A percentile compares a stretch with the other conserved stretches of the same genome.
Conservation (phyloP, 1,284 basidiomycete genomes). For the Sphaerobolus stellatus region DNA sequence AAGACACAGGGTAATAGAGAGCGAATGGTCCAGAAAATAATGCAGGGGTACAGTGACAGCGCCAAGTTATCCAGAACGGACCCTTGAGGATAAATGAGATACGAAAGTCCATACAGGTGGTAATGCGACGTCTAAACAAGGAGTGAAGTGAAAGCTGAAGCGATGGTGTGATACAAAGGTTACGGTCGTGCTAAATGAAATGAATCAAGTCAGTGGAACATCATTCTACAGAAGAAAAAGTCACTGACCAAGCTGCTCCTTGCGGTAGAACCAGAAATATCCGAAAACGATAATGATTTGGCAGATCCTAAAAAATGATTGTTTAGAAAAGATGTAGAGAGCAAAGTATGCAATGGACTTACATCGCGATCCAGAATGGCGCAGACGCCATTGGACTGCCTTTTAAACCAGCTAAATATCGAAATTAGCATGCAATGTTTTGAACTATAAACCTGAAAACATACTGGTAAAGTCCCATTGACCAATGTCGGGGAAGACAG, state of each 20-base stretch:
- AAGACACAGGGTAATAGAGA: no score
- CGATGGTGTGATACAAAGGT: no score
- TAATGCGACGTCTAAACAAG: not conserved
- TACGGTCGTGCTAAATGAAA: slow-evolving; percentile 5
- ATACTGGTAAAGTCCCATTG: slow-evolving; percentile 79
- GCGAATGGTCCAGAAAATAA: no score
- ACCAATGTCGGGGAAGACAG: slow-evolving; percentile 89
- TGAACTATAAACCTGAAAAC: slow-evolving; percentile 17
- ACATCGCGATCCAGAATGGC: slow-evolving; percentile 85
- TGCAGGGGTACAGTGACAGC: no score
- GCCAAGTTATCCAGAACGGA: no score
- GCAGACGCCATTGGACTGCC: slow-evolving; percentile 76
- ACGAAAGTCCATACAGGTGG: not conserved
- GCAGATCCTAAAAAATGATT: slow-evolving; percentile 37
- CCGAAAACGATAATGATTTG: slow-evolving; percentile 84
- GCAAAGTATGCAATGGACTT: not conserved
- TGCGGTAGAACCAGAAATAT: slow-evolving; percentile 94
- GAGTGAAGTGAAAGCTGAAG: no score
- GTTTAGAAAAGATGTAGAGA: not conserved
- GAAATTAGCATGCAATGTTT: slow-evolving; percentile 1
- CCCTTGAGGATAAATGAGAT: no score
- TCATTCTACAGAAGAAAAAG: not conserved
- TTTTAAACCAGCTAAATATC: slow-evolving; percentile 18
- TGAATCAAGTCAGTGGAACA: not conserved
- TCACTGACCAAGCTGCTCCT: slow-evolving; percentile 61